Conservation (phyloP, 2,329 filamentous ascomycete species). For the Sclerotinia trifoliorum region DNA sequence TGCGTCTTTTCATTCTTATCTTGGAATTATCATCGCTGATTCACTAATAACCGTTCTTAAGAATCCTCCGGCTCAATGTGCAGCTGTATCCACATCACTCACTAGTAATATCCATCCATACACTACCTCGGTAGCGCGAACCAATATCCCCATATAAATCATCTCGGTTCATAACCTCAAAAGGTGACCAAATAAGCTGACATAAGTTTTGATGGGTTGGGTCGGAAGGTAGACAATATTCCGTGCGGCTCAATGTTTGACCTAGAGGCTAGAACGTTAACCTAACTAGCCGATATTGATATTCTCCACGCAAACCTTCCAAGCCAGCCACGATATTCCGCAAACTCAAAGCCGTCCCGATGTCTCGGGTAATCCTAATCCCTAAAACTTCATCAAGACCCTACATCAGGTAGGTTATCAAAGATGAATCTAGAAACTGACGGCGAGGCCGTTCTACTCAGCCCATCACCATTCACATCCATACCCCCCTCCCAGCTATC, state of each 20-base stretch:
- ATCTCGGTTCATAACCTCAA: not conserved
- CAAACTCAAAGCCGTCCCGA: not conserved
- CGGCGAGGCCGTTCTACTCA: not conserved
- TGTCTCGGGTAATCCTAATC: not conserved
- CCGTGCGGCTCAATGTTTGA: not conserved
- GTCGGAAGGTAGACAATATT: not conserved
- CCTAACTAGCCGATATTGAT: not conserved
- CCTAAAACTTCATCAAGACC: no score
- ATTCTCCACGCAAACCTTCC: not conserved
- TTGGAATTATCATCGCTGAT: not conserved
- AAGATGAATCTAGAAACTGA: not conserved
- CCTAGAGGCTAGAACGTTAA: no score
- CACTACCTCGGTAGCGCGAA: no score
- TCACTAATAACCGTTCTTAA: not conserved
- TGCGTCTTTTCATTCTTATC: not conserved
- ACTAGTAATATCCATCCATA: not conserved
- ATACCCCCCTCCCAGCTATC: not conserved
- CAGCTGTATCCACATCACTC: not conserved
- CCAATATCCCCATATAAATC: not conserved
- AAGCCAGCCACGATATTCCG: not conserved
- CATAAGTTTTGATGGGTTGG: not conserved
- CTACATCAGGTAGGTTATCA: no score
- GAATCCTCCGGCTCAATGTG: not conserved
- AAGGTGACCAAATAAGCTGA: not conserved
- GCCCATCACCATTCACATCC: not conserved